Base-by-base conservation (phyloP, 1,284 basidiomycete genomes). In the Ceratobasidium sp. region DNA sequence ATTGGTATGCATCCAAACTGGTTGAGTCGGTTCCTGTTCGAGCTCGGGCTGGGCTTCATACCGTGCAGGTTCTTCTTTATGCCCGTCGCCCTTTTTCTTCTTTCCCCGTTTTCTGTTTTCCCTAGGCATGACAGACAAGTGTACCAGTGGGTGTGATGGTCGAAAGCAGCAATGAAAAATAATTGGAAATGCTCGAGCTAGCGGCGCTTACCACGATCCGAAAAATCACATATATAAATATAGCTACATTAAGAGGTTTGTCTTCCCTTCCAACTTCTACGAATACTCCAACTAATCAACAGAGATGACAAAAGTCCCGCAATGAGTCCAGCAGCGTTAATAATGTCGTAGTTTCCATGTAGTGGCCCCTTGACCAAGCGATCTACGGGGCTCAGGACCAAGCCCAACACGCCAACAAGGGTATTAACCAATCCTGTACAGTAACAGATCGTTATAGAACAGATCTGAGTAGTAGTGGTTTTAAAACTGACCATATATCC, bases 21-120 rank as follows among this genome's bases (percentile, higher is more conserved):
- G 62, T 45, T 53, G 28, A 26, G 62, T 43, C 34, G 72, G 46
- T 26, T 72, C 70, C 39, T 89, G 89, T 67, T 82, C 83, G 59
- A 78, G 77, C 61, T 79, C 75, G 32, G 79, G 71, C n/a, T n/a
- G n/a, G n/a, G 53, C 60, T 9, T 75, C 23, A 1, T 26, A 74
- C 71, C 69, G 78, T 50, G 28, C 58, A 5, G 72, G 26, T 18
- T 75, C 72, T 4, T 80, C 79, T 62, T 82, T 80, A 12, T 81
- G 77, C 18, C 79, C 76, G 23, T 80, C 77, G 77, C 88, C 91
- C 80, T 88, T 92, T 76, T 89, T 84, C 78, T 88, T 90, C 81
- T 89, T 92, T 23, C 92, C 91, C 79, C 91, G 81, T 80, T 93
- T 92, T 73, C 91, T 83, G 78, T 89, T 84, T 79, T 92, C 92